Evolutionary conservation across 1,139 yeast species (phyloP).

Genomic region (Hemisphaericaspora lyxosophila): DNA sequence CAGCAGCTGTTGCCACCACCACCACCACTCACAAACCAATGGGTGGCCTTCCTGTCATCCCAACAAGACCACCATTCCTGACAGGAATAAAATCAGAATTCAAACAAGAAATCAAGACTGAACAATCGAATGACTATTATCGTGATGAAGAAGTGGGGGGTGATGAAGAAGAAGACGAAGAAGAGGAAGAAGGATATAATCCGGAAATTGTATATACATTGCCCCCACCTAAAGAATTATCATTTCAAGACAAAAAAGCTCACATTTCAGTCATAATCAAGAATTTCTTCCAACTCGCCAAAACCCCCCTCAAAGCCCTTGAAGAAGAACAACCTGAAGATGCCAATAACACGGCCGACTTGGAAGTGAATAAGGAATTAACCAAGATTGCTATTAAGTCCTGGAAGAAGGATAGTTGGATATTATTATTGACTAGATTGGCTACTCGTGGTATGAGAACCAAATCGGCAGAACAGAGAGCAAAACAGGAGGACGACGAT

Average conservation of each 20-base stretch:
- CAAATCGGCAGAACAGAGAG: constrained; percentile 19
- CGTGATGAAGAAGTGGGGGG: constrained; percentile 16
- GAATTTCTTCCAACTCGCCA: constrained; percentile 54
- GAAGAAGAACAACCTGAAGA: constrained; percentile 28
- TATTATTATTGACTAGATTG: constrained; percentile 68
- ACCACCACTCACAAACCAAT: constrained; percentile 2
- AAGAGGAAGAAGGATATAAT: constrained; percentile 34
- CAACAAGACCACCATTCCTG: constrained; percentile 1
- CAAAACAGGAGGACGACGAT: no score
- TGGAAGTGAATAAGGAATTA: constrained; percentile 33
- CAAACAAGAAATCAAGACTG: background rate
- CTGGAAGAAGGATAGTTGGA: constrained; percentile 79
- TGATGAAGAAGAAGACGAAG: constrained; percentile 39
- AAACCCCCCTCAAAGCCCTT: constrained; percentile 17
- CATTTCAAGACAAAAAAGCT: constrained; percentile 50
- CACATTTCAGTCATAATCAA: constrained; percentile 53
- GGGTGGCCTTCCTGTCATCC: background rate
- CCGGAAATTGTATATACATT: constrained; percentile 51
- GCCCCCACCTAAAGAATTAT: constrained; percentile 56
- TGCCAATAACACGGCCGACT: constrained; percentile 19
- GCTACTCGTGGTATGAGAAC: constrained; percentile 74
- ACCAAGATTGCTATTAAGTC: constrained; percentile 55
- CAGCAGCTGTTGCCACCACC: background rate
- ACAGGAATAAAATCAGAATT: constrained; percentile 9
- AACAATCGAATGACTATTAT: constrained; percentile 4